Evolutionary conservation across 1,284 basidiomycete species (phyloP).

Genomic region (Fomitopsis pinicola): DNA sequence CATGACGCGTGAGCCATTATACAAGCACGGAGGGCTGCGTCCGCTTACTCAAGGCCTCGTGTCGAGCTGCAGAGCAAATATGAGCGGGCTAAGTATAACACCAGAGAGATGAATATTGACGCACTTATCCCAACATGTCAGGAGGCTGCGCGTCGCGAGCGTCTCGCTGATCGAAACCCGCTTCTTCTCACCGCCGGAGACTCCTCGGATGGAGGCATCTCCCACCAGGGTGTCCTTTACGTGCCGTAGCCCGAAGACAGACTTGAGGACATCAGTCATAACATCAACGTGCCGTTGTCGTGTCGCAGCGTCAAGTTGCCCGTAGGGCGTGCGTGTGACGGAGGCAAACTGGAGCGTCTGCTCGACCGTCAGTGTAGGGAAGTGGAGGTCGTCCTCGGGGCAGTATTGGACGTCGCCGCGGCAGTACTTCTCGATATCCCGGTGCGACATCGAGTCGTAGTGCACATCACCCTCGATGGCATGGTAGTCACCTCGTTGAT

Average conservation of each 20-base stretch:
- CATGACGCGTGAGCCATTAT: conserved; percentile 13
- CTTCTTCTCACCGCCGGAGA: conserved; percentile 80
- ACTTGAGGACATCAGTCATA: conserved; percentile 51
- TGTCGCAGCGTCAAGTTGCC: conserved; percentile 36
- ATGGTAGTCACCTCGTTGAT: conserved; percentile 55
- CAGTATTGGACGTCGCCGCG: conserved; percentile 66
- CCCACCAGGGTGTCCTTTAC: conserved; percentile 60
- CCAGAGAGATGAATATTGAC: conserved; percentile 15
- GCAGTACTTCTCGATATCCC: conserved; percentile 45
- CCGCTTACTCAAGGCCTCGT: conserved; percentile 32
- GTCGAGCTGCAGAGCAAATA: conserved; percentile 35
- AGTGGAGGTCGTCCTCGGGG: conserved; percentile 67
- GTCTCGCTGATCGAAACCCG: conserved; percentile 73
- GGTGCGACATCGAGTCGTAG: conserved; percentile 57
- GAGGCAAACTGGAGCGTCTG: conserved; percentile 59
- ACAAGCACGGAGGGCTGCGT: background rate
- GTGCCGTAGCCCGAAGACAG: conserved; percentile 68
- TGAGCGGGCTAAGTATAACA: conserved; percentile 5
- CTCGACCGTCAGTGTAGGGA: conserved; percentile 65
- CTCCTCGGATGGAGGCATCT: conserved; percentile 67
- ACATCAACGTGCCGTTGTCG: conserved; percentile 42
- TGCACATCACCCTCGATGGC: conserved; percentile 52
- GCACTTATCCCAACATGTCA: conserved; percentile 72
- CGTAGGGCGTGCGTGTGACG: conserved; percentile 49
- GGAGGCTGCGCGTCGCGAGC: conserved; percentile 49